These are phyloP conservation scores for Microcyclospora pomicola DNA, from an alignment of 2,329 filamentous ascomycete genomes.

Conservation along the genomic window DNA sequence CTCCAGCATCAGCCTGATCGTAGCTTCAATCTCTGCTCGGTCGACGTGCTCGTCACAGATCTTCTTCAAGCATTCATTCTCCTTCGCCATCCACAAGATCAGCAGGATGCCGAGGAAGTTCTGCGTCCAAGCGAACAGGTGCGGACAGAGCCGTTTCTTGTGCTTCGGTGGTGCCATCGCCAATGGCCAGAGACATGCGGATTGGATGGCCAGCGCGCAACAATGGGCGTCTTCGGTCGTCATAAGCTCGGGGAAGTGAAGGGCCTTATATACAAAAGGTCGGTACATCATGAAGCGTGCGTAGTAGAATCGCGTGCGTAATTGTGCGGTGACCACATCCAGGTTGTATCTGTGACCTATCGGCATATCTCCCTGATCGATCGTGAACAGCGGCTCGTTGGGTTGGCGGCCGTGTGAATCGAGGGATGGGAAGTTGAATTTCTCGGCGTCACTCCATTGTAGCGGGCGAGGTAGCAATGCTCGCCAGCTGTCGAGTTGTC, in stretches of 20 bases:
- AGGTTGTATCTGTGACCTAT: slow-evolving; percentile 38
- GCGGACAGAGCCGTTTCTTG: slow-evolving; percentile 45
- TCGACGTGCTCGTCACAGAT: slow-evolving; percentile 39
- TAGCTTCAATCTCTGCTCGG: slow-evolving; percentile 35
- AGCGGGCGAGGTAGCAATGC: slow-evolving; percentile 40
- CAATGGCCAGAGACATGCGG: slow-evolving; percentile 47
- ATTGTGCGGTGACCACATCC: slow-evolving; percentile 43
- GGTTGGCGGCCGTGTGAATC: slow-evolving; percentile 14
- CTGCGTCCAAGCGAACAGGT: slow-evolving; percentile 48
- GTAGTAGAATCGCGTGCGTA: slow-evolving; percentile 47
- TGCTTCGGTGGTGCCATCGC: slow-evolving; percentile 42
- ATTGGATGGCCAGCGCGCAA: slow-evolving; percentile 43
- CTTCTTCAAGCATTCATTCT: slow-evolving; percentile 36
- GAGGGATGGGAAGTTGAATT: slow-evolving; percentile 27
- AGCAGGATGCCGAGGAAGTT: slow-evolving; percentile 46
- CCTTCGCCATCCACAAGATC: slow-evolving; percentile 40
- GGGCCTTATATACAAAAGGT: slow-evolving; percentile 46
- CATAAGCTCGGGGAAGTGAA: slow-evolving; percentile 43
- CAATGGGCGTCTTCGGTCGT: slow-evolving; percentile 41
- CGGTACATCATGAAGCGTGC: slow-evolving; percentile 44
- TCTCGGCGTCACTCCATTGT: slow-evolving; percentile 44
- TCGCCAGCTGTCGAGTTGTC: slow-evolving; percentile 45
- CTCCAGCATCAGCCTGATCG: slow-evolving; percentile 40
- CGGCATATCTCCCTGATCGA: slow-evolving; percentile 32
- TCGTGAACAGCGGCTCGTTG: slow-evolving; percentile 31